A percentile compares a stretch with the other conserved stretches of the same genome.
Conservation (phyloP, 148 eudicot species). For the Camellia granthamiana region DNA sequence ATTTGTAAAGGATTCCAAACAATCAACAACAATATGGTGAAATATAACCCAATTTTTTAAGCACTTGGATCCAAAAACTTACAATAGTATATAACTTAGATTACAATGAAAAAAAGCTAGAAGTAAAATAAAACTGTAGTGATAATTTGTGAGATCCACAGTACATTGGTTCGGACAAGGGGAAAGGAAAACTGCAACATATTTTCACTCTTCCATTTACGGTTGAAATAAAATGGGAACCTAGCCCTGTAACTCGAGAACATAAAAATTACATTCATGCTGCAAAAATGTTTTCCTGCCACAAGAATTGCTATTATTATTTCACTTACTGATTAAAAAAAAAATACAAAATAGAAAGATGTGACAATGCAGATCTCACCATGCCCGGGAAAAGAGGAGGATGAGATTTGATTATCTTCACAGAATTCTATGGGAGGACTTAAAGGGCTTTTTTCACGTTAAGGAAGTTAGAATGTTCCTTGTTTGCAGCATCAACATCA, state of each 20-base stretch:
- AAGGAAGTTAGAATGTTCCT: conserved; percentile 55
- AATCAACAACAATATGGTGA: neutral
- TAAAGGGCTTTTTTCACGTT: conserved; percentile 70
- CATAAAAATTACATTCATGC: neutral
- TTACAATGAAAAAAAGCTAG: neutral
- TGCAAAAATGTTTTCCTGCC: neutral
- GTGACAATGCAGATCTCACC: neutral
- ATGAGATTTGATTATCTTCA: neutral
- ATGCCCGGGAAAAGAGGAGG: neutral
- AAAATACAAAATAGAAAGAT: too few species aligned
- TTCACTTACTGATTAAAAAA: too few species aligned
- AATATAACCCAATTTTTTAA: neutral
- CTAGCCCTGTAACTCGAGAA: neutral
- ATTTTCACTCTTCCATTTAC: neutral
- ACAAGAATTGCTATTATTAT: neutral
- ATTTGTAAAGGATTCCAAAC: neutral
- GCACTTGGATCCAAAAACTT: neutral
- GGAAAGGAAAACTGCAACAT: neutral
- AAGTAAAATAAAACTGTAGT: neutral
- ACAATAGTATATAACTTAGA: neutral
- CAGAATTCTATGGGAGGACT: neutral
- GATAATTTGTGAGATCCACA: neutral
- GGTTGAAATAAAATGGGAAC: neutral
- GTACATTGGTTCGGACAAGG: neutral
- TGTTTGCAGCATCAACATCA: conserved; percentile 76